A percentile compares a stretch with the other conserved stretches of the same genome.
These are phyloP conservation scores for Suhomyces wounanorum DNA, from an alignment of 1,139 yeast species.

Conservation along the genomic window DNA sequence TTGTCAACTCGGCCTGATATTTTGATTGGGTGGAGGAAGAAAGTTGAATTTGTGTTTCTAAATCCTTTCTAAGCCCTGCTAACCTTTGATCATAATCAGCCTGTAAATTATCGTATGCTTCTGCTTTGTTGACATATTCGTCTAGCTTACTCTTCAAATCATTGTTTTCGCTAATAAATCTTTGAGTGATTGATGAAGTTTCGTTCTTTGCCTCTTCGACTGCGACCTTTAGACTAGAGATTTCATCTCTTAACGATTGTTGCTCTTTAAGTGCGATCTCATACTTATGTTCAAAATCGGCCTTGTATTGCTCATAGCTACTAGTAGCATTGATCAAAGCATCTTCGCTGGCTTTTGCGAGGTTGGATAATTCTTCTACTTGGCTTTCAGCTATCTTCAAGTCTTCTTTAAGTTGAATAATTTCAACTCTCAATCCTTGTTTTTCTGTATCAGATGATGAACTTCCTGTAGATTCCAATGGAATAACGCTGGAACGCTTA, in stretches of 20 bases:
- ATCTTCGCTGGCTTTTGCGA: conserved; percentile 46
- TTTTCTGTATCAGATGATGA: conserved; percentile 10
- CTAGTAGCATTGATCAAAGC: conserved; percentile 41
- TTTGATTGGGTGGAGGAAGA: conserved; percentile 54
- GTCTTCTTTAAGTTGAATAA: conserved; percentile 39
- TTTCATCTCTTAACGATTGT: conserved; percentile 23
- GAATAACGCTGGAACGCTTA: conserved; percentile 10
- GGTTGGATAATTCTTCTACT: conserved; percentile 38
- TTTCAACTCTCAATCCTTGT: conserved; percentile 24
- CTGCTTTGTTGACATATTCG: conserved; percentile 30
- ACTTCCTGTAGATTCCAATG: conserved; percentile 2
- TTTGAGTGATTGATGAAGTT: conserved; percentile 18
- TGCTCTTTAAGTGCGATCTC: conserved; percentile 27
- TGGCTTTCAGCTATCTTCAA: conserved; percentile 41
- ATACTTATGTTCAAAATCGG: conserved; percentile 27
- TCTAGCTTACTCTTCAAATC: conserved; percentile 27
- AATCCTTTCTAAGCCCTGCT: conserved; percentile 39
- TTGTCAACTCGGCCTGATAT: conserved; percentile 58
- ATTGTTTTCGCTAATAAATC: conserved; percentile 22
- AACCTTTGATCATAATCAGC: conserved; percentile 38
- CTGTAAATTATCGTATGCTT: conserved; percentile 38
- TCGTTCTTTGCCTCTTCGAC: conserved; percentile 20
- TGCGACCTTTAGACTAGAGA: conserved; percentile 19
- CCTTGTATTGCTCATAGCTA: conserved; percentile 39
- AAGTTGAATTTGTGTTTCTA: conserved; percentile 51